Percentiles rank a stretch among this genome's conserved stretches.
Evolutionary conservation across 192 early-diverging fungal genomes (phyloP).

Genomic region (Physocladia obscura): DNA sequence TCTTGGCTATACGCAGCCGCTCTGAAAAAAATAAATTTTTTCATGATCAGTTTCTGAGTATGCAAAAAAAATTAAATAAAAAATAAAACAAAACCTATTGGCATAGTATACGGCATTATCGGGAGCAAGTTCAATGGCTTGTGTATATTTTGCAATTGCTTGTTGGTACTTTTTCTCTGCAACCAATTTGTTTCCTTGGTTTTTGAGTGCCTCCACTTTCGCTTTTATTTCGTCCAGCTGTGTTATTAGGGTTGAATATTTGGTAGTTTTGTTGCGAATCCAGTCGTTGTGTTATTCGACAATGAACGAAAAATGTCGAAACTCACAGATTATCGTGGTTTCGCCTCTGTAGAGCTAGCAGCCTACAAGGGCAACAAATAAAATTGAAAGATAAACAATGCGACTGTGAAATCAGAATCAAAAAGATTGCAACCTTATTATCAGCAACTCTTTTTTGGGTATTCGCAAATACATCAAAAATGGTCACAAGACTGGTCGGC

Average conservation of each 20-base stretch:
- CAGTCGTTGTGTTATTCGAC: no score
- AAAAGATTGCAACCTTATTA: constrained; percentile 27
- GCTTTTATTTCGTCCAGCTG: constrained; percentile 60
- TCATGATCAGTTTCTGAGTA: background rate
- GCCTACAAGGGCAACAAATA: background rate
- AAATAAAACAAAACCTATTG: constrained; percentile 66
- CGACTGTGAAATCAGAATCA: background rate
- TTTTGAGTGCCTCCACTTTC: constrained; percentile 88
- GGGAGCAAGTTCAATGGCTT: constrained; percentile 82
- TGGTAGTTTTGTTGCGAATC: no score
- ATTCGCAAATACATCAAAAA: constrained; percentile 89
- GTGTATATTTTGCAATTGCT: constrained; percentile 85
- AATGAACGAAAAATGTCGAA: no score
- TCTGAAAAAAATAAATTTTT: constrained; percentile 38
- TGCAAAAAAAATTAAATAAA: background rate
- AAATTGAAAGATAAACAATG: background rate
- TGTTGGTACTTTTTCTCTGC: constrained; percentile 77
- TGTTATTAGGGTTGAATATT: background rate
- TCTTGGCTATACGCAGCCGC: constrained; percentile 93
- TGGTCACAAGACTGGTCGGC: constrained; percentile 74
- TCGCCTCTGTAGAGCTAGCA: background rate
- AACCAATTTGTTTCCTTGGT: constrained; percentile 83
- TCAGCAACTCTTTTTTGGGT: constrained; percentile 69
- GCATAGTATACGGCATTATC: constrained; percentile 94
- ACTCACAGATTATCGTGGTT: no score